Base-by-base conservation (phyloP, 495 filamentous ascomycete genomes). In the Immersiella caudata region DNA sequence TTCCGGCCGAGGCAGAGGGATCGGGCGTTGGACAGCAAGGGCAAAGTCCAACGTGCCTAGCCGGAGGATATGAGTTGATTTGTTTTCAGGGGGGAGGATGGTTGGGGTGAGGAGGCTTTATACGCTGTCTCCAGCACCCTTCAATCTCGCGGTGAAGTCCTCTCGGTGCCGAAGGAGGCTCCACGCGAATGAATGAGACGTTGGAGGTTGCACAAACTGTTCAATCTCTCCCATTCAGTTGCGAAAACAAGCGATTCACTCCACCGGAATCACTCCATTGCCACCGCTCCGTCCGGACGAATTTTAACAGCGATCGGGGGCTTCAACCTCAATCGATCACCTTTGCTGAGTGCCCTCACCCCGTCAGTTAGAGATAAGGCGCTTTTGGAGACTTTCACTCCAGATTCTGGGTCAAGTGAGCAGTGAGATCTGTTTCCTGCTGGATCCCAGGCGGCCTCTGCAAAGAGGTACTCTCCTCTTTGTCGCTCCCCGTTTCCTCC, bases 121-220 rank as follows among this genome's bases (percentile, higher is more conserved):
- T 55, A 55, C 22, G 7, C 6, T 21, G 9, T 55, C 52, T n/a
- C 24, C n/a, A 2, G 24, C 21, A 26, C 2, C 21, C 24, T n/a
- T 18, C 14, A 55, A 26, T 26, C 16, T 55, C 52, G 52, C 20
- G 52, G 14, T 55, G 7, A 55, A 26, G 7, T 24, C n/a, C 24
- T 55, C 52, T 55, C 52, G 52, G 52, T 55, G 52, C 52, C 52
- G 52, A 55, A 55, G 24, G 52, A 26, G 52, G 52, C 20, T 55
- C 21, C 52, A 55, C 52, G 24, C 52, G 52, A 55, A 22, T 22
- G 14, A 22, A 55, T 26, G 52, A 26, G 52, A 26, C 24, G 21
- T 55, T 11, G 24, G 52, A 55, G 52, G 52, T 55, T 2, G 52
- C 24, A 55, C 52, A 55, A 55, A 8, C 24, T 11, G 24, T 26